Evolutionary conservation across 352 stramenopile species (phyloP), one percentile per base, ranked within the genome.

Genomic region (Nothophytophthora sp.): DNA sequence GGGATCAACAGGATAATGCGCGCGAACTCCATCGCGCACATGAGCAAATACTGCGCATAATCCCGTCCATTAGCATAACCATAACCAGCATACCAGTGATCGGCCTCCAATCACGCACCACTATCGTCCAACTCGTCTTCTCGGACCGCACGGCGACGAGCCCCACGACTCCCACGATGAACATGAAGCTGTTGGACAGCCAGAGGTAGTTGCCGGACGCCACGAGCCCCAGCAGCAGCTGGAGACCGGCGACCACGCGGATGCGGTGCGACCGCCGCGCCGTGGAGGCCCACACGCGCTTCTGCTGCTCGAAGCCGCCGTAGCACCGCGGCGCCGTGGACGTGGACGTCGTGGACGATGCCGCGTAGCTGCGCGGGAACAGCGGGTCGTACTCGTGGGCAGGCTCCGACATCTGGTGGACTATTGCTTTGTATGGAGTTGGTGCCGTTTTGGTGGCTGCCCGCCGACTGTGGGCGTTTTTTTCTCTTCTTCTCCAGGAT

Each of bases 261-360:
- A 94, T 77, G 32, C 81, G 82, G 29, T 76, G 70, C 35, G 83
- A 89, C 23, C 83, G 69, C 11, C 61, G 71, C 28, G 75, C 69
- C 12, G 83, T 77, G 15, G 76, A 77, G 20, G 66, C 70, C 83
- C 83, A 94, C 45, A 69, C 61, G 44, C 70, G 76, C 61, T 94
- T 94, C 51, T 94, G 81, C 30, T 88, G 73, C 63, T 87, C 80
- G 38, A 94, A 88, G 43, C 81, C 79, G 43, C 75, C 76, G 63
- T 91, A 90, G 22, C 59, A 70, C 40, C 55, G 67, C 19, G 69
- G 66, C 36, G 67, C 63, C 1, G 68, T 70, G 49, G 58, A 67
- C 27, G 60, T 69, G 24, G 67, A 72, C 5, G 66, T 60, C 12
- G 63, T 66, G 40, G 67, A 66, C 2, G 62, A 70, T n/a, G 48